Evolutionary conservation across 495 filamentous ascomycete genomes (phyloP).

Genomic region (Aspergillus baeticus): DNA sequence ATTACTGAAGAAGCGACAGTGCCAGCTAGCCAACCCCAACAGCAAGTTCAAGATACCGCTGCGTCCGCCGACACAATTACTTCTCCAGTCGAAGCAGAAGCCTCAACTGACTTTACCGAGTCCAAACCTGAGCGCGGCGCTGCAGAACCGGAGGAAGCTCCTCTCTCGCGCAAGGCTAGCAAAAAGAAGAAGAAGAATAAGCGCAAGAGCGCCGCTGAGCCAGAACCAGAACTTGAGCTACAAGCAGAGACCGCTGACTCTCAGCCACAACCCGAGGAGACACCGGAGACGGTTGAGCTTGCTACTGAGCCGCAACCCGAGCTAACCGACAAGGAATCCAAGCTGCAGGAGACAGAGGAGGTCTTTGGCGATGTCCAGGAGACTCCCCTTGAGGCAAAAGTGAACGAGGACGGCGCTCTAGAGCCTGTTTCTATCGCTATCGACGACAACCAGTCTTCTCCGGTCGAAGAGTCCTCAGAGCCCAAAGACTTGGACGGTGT

Average conservation of each 20-base stretch:
- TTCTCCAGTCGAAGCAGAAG: not conserved
- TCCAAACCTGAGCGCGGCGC: slow-evolving; percentile 5
- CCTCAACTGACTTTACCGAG: not conserved
- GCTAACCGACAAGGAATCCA: not conserved
- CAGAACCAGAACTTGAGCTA: not conserved
- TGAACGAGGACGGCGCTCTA: not conserved
- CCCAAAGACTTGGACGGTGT: not conserved
- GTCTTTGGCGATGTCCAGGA: not conserved
- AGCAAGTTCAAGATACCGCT: not conserved
- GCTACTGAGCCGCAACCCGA: not conserved
- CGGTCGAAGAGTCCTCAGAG: not conserved
- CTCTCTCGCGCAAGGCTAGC: slow-evolving; percentile 17
- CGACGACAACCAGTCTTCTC: not conserved
- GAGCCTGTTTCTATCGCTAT: not conserved
- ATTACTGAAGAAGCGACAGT: not conserved
- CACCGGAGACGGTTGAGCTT: slow-evolving; percentile 25
- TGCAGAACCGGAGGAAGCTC: slow-evolving; percentile 12
- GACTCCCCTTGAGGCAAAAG: not conserved
- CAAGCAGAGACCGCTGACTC: slow-evolving; percentile 27
- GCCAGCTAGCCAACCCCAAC: not conserved
- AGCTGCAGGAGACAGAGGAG: not conserved
- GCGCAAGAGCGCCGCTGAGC: slow-evolving; percentile 20
- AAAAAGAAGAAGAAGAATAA: slow-evolving; percentile 38
- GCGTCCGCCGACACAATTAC: not conserved
- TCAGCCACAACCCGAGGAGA: slow-evolving; percentile 5